These are phyloP conservation scores for Hypomyces perniciosus DNA, from an alignment of 2,329 filamentous ascomycete species.

Conservation along the genomic window DNA sequence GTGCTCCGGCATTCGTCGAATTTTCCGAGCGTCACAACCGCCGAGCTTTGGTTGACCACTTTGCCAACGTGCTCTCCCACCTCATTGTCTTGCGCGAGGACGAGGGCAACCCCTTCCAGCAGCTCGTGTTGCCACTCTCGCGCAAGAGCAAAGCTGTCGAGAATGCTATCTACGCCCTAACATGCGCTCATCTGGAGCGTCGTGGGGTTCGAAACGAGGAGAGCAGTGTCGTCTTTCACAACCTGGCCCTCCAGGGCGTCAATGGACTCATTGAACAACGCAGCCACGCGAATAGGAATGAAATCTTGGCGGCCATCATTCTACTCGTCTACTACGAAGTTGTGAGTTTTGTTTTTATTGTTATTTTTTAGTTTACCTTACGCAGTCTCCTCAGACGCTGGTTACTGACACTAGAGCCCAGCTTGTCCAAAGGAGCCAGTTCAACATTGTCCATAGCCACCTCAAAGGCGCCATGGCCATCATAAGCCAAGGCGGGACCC, in stretches of 20 bases:
- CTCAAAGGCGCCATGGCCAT: constrained; percentile 57
- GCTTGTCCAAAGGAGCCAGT: constrained; percentile 55
- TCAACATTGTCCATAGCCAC: constrained; percentile 55
- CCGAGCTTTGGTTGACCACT: constrained; percentile 54
- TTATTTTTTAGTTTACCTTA: neutral
- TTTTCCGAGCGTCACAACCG: constrained; percentile 50
- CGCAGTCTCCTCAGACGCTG: no score
- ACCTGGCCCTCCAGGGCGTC: constrained; percentile 52
- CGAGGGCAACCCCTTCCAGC: constrained; percentile 56
- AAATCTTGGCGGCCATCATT: constrained; percentile 56
- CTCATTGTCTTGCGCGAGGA: constrained; percentile 61
- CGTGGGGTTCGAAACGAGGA: constrained; percentile 47
- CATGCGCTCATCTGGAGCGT: constrained; percentile 76
- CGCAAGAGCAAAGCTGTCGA: constrained; percentile 55
- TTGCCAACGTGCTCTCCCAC: constrained; percentile 58
- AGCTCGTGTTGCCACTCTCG: constrained; percentile 55
- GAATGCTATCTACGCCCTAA: constrained; percentile 78
- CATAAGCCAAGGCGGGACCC: constrained; percentile 43
- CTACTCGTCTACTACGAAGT: constrained; percentile 59
- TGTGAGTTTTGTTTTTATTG: constrained; percentile 33
- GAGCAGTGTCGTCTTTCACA: constrained; percentile 54
- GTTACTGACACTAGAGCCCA: constrained; percentile 24
- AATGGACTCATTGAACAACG: constrained; percentile 51
- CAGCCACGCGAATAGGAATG: constrained; percentile 45
- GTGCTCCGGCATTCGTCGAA: constrained; percentile 48